Conservation (phyloP, 345 rosid species). For the Bruguiera gymnorhiza region DNA sequence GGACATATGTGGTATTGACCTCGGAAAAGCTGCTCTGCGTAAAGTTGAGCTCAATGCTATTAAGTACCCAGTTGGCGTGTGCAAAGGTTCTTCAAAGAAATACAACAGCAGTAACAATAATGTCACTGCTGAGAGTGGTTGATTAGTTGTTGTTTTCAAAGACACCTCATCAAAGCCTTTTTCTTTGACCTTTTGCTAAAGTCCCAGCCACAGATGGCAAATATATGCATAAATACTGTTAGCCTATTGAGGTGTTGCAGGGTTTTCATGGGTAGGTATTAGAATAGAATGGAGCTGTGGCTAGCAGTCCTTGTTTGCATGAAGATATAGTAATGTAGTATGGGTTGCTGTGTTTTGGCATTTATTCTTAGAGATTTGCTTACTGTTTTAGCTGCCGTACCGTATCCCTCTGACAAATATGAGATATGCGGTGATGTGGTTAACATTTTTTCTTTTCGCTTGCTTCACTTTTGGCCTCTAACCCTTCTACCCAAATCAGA, state of each 20-base stretch:
- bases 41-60: conserved; percentile 73
- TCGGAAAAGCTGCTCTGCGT: conserved; percentile 79
- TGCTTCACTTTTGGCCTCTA: neutral
- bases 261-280: neutral
- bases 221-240: neutral
- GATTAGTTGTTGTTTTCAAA: neutral
- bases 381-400: conserved; percentile 13
- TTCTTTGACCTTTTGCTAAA: neutral
- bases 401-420: conserved; percentile 20
- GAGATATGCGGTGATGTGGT: conserved; percentile 16
- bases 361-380: conserved; percentile 2
- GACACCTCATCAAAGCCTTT: neutral
- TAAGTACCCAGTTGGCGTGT: conserved; percentile 58
- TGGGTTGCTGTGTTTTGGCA: neutral
- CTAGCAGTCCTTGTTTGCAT: neutral
- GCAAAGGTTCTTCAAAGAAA: conserved; percentile 19
- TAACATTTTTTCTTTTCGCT: neutral
- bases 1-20: conserved; percentile 70
- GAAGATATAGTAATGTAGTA: neutral
- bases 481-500: neutral
- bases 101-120: neutral
- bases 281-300: neutral
- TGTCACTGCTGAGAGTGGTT: conserved; percentile 11
- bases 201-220: neutral
- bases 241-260: neutral